These are phyloP conservation scores for Trichoderma atrobrunneum DNA, from an alignment of 2,329 filamentous ascomycete genomes.

Conservation along the genomic window DNA sequence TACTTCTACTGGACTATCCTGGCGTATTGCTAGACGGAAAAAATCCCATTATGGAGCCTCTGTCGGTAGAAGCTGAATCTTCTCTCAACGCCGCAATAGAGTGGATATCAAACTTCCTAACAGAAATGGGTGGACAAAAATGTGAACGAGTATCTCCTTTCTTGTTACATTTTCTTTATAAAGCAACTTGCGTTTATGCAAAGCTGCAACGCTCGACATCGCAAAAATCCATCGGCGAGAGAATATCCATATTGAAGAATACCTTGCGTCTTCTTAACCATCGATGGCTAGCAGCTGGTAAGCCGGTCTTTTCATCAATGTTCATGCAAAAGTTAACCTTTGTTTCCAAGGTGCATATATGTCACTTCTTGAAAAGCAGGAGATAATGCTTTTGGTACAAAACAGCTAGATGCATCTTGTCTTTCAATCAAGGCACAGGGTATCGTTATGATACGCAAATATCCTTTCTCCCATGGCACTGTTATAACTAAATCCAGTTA, in stretches of 20 bases:
- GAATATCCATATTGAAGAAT: neutral
- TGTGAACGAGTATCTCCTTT: neutral
- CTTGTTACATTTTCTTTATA: neutral
- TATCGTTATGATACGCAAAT: neutral
- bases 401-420: neutral
- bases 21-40: neutral
- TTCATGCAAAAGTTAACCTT: neutral
- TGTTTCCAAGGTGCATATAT: neutral
- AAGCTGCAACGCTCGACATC: neutral
- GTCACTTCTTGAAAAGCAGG: neutral
- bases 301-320: neutral
- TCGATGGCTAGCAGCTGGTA: neutral
- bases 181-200: neutral
- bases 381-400: neutral
- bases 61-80: neutral
- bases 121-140: slow-evolving; percentile 32
- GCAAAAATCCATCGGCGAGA: neutral
- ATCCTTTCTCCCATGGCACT: neutral
- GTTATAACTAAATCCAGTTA: neutral
- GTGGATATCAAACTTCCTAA: slow-evolving; percentile 41
- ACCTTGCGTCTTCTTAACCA: neutral
- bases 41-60: neutral
- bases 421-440: neutral
- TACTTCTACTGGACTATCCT: neutral
- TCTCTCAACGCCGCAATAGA: neutral